phyloP scores from a whole-genome alignment of 2,329 filamentous ascomycete species.

The Thermoascus crustaceus region DNA sequence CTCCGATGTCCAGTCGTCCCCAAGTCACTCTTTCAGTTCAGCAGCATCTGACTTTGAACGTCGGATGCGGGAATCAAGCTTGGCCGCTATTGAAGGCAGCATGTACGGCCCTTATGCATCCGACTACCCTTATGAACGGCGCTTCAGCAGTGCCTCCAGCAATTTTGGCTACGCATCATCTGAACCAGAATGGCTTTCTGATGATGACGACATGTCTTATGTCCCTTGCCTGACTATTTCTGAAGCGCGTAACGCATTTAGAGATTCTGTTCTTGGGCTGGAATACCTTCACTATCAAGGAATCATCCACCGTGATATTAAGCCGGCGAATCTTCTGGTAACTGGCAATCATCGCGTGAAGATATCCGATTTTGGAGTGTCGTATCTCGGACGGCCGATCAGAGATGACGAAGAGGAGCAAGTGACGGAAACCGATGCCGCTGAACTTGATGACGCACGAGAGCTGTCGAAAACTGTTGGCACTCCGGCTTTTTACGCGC shows the following conservation, averaged over 20 bases:
- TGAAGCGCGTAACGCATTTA: slow-evolving; percentile 74
- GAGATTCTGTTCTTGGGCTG: slow-evolving; percentile 84
- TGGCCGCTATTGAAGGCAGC: slow-evolving; percentile 61
- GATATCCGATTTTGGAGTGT: slow-evolving; percentile 98
- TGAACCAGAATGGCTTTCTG: slow-evolving; percentile 35
- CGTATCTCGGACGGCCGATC: slow-evolving; percentile 85
- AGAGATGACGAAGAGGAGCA: slow-evolving; percentile 74
- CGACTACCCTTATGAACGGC: slow-evolving; percentile 54
- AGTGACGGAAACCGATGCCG: slow-evolving; percentile 71
- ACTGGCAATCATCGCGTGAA: slow-evolving; percentile 81
- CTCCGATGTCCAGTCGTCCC: slow-evolving; percentile 48
- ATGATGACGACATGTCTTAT: slow-evolving; percentile 79
- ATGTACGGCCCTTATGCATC: slow-evolving; percentile 67
- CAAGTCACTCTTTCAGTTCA: slow-evolving; percentile 45
- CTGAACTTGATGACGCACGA: slow-evolving; percentile 82
- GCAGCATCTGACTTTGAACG: slow-evolving; percentile 36
- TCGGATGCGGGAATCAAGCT: slow-evolving; percentile 20
- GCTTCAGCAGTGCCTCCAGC: slow-evolving; percentile 74
- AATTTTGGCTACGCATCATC: slow-evolving; percentile 37
- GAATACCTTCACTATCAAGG: slow-evolving; percentile 89
- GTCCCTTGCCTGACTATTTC: slow-evolving; percentile 87
- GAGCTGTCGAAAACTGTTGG: slow-evolving; percentile 98
- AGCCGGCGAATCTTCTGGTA: slow-evolving; percentile 83
- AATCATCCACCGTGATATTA: slow-evolving; percentile 77
- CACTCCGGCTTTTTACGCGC: slow-evolving; percentile 94